Percentiles rank a stretch among this genome's conserved stretches.
Conservation (phyloP, 2,329 filamentous ascomycete species). For the Monosporascus ibericus region DNA sequence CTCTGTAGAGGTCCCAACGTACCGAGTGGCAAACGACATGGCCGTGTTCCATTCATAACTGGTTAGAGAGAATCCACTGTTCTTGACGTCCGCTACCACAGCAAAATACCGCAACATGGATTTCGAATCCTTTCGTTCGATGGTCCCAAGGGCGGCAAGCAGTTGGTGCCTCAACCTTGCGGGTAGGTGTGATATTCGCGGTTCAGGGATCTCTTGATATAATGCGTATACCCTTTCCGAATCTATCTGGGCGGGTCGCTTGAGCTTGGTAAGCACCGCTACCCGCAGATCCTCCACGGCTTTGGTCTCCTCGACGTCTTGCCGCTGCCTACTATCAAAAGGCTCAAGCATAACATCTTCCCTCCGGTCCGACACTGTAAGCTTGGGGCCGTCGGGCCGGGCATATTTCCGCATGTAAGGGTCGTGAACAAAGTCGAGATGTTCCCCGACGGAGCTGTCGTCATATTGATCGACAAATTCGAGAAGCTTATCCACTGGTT, state of each 20-base stretch:
- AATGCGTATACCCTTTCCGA: conserved; percentile 41
- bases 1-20: conserved; percentile 52
- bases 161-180: conserved; percentile 54
- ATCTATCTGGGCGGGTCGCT: conserved; percentile 33
- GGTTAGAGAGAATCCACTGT: conserved; percentile 62
- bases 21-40: conserved; percentile 71
- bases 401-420: conserved; percentile 51
- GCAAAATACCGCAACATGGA: conserved; percentile 79
- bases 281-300: conserved; percentile 33
- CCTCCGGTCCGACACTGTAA: conserved; percentile 44
- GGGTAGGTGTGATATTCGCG: conserved; percentile 44
- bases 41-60: conserved; percentile 76
- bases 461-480: conserved; percentile 45
- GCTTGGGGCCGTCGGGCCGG: conserved; percentile 38
- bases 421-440: conserved; percentile 45
- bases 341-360: conserved; percentile 43
- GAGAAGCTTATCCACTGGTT: conserved; percentile 40
- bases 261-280: conserved; percentile 35
- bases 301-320: conserved; percentile 28
- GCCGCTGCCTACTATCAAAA: conserved; percentile 31
- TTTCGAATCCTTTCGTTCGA: conserved; percentile 47
- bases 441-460: conserved; percentile 43
- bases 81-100: conserved; percentile 76
- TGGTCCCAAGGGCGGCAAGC: conserved; percentile 61
- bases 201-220: conserved; percentile 46